Evolutionary conservation across 768 basidiomycete genomes (phyloP).

Genomic region (Xanthoconium stramineum): DNA sequence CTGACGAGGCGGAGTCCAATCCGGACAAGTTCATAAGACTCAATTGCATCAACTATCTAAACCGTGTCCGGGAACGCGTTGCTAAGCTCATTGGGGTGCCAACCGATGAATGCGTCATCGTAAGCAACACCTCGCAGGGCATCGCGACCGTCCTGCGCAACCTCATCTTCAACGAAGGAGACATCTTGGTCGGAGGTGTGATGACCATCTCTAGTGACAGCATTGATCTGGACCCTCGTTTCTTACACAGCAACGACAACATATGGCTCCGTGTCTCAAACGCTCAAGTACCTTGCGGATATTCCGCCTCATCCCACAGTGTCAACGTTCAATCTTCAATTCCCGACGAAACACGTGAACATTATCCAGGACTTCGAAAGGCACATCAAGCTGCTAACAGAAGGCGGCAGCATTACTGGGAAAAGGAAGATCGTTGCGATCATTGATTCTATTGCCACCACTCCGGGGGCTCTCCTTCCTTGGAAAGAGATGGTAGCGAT

Average conservation of each 20-base stretch:
- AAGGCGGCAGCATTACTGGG: conserved; percentile 15
- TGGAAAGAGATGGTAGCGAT: conserved; percentile 69
- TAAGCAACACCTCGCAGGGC: conserved; percentile 30
- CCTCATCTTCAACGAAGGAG: conserved; percentile 49
- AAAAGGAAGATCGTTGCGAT: conserved; percentile 58
- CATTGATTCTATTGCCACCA: conserved; percentile 64
- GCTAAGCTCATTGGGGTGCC: conserved; percentile 50
- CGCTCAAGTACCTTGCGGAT: conserved; percentile 54
- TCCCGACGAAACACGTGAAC: conserved; percentile 54
- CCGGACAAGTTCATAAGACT: conserved; percentile 55
- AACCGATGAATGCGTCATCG: conserved; percentile 55
- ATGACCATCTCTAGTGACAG: not conserved
- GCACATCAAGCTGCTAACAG: conserved; percentile 32
- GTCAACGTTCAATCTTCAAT: conserved; percentile 47
- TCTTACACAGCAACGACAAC: conserved; percentile 48
- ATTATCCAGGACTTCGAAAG: conserved; percentile 51
- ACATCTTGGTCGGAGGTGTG: conserved; percentile 54
- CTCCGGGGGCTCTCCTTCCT: conserved; percentile 61
- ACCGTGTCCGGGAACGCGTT: conserved; percentile 41
- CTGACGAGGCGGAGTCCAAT: conserved; percentile 45
- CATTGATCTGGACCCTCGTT: not conserved
- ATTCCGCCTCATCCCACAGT: conserved; percentile 49
- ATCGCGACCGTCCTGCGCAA: conserved; percentile 67
- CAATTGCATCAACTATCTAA: conserved; percentile 33
- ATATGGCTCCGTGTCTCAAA: conserved; percentile 52